Evolutionary conservation across 1,284 basidiomycete species (phyloP), one percentile per base, ranked within the genome.

Genomic region (Violaceomyces palustris): DNA sequence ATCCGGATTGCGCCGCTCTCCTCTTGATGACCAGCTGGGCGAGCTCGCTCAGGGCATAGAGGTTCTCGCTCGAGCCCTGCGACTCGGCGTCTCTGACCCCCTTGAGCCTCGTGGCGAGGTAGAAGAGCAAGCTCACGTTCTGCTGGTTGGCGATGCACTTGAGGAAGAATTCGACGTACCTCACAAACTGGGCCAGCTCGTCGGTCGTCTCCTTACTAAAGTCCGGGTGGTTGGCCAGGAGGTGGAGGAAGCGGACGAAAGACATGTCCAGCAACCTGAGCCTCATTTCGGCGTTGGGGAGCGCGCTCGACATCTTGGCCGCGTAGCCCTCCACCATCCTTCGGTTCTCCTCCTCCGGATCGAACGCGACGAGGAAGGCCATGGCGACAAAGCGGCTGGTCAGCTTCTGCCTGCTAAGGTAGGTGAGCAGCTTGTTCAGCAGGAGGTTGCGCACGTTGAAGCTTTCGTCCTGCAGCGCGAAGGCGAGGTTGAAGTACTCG

Each of bases 171-270:
- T 87, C 83, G 51, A 98, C 79, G 73, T 96, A 94, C 14, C 47
- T 34, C 9, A 54, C 34, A 35, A 66, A 61, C 24, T 48, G 28
- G 9, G 29, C 80, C 39, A 67, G 86, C 84, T 83, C 86, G 4
- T 84, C 81, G 57, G 86, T 82, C 52, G 86, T 85, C 33, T 82
- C 78, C 22, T 89, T 72, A 24, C 81, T 42, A 65, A 91, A 90
- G 74, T 98, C 93, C 2, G 93, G 92, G 74, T 98, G 93, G 69
- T 94, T 90, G 0, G 91, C 87, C 2, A 98, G 78, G 1, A 93
- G 74, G 67, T 92, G 87, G 5, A 98, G 77, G 12, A 97, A 75
- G 4, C 91, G 83, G 24, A 91, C 82, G 61, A 97, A 87, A 1
- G 85, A 81, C 46, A 85, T 76, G 69, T 97, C 93, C 45, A 93